Evolutionary conservation across 352 stramenopile species (phyloP).

Genomic region (Pythium plurisporium): DNA sequence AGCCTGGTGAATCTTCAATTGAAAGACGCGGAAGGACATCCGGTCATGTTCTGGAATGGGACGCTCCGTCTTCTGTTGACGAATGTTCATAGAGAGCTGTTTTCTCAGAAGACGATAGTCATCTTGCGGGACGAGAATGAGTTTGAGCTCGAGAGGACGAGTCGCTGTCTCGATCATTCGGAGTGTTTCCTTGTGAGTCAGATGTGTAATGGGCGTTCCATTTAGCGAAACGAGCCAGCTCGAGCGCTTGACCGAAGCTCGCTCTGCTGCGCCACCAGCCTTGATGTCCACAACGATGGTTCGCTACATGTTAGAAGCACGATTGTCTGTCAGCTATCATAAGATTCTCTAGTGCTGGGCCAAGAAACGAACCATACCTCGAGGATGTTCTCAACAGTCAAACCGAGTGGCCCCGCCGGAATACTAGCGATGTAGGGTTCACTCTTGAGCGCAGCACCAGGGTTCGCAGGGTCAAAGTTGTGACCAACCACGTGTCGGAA

Average conservation of each 20-base stretch:
- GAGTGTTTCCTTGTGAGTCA: conserved; percentile 85
- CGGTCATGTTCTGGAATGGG: conserved; percentile 79
- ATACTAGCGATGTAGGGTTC: conserved; percentile 68
- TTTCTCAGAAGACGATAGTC: conserved; percentile 70
- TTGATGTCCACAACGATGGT: conserved; percentile 89
- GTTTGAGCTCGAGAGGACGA: conserved; percentile 63
- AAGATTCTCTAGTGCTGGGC: not conserved
- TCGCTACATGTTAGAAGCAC: too few species aligned
- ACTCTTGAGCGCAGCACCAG: conserved; percentile 40
- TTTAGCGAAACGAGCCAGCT: conserved; percentile 85
- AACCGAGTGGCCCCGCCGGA: conserved; percentile 69
- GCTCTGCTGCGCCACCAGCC: conserved; percentile 63
- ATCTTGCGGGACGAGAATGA: conserved; percentile 66
- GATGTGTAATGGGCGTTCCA: conserved; percentile 57
- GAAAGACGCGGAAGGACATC: conserved; percentile 84
- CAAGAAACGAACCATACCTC: conserved; percentile 31
- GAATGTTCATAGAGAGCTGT: conserved; percentile 83
- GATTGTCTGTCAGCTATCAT: too few species aligned
- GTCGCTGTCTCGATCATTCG: conserved; percentile 77
- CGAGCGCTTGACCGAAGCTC: conserved; percentile 71
- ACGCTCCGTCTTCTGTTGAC: conserved; percentile 75
- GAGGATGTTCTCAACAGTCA: conserved; percentile 88
- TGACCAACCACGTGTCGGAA: conserved; percentile 72
- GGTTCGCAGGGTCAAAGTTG: conserved; percentile 58
- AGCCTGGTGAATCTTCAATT: conserved; percentile 81